Conservation (phyloP, 2,329 filamentous ascomycete genomes). For the Lachnellula subtilissima region DNA sequence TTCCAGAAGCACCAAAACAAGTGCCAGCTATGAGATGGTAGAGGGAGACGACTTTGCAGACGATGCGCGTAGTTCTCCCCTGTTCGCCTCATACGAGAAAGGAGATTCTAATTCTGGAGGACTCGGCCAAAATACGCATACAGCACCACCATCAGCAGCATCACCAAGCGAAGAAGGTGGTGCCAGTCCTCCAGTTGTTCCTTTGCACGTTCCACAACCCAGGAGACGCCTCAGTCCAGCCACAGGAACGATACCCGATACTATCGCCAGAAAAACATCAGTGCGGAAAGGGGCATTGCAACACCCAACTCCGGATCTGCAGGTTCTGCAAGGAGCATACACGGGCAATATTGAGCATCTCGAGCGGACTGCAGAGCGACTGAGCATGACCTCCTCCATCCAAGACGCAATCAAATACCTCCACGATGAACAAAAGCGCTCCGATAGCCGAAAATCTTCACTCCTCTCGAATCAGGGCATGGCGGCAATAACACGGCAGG, state of each 20-base stretch:
- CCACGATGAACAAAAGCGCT: slow-evolving; percentile 65
- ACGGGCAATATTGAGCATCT: slow-evolving; percentile 66
- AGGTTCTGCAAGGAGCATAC: slow-evolving; percentile 57
- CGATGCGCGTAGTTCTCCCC: slow-evolving; percentile 7
- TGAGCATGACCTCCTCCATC: slow-evolving; percentile 69
- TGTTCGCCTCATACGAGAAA: not conserved
- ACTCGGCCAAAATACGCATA: not conserved
- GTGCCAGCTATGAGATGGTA: slow-evolving; percentile 16
- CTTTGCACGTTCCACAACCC: slow-evolving; percentile 17
- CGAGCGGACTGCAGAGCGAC: slow-evolving; percentile 69
- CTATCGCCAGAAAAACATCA: slow-evolving; percentile 11
- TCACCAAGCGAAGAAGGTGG: slow-evolving; percentile 1
- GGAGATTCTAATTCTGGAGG: no score
- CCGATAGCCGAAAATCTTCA: slow-evolving; percentile 62
- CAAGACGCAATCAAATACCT: slow-evolving; percentile 72
- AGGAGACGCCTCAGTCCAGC: slow-evolving; percentile 13
- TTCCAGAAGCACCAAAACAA: slow-evolving; percentile 5
- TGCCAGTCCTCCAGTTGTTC: not conserved
- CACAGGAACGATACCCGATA: slow-evolving; percentile 7
- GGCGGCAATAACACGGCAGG: slow-evolving; percentile 35
- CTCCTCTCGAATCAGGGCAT: slow-evolving; percentile 45
- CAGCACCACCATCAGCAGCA: slow-evolving; percentile 3
- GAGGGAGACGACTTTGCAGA: slow-evolving; percentile 16
- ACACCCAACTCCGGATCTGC: slow-evolving; percentile 59
- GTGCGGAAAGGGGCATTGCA: slow-evolving; percentile 34